Conservation (phyloP, 805 yeast genomes). For the Ogataea parapolymorpha region DNA sequence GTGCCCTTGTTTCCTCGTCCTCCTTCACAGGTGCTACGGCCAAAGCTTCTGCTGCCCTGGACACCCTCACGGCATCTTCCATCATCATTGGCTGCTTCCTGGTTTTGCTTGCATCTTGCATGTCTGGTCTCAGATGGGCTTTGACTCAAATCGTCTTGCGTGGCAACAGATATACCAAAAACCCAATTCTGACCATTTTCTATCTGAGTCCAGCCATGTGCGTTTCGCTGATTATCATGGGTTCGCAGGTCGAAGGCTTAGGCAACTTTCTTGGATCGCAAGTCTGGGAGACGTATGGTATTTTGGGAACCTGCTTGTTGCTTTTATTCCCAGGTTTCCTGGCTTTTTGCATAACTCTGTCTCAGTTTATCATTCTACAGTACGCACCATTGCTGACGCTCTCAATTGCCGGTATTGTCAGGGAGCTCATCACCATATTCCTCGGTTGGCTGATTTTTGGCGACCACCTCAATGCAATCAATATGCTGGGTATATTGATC, state of each 20-base stretch:
- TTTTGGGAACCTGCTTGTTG: constrained; percentile 48
- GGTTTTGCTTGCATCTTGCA: constrained; percentile 68
- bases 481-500: constrained; percentile 63
- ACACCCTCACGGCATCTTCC: constrained; percentile 14
- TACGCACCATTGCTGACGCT: constrained; percentile 79
- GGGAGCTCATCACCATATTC: constrained; percentile 77
- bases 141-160: constrained; percentile 76
- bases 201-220: constrained; percentile 82
- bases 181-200: constrained; percentile 77
- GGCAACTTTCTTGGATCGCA: constrained; percentile 43
- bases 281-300: constrained; percentile 59
- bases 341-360: constrained; percentile 81
- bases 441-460: constrained; percentile 65
- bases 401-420: constrained; percentile 86
- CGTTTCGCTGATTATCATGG: constrained; percentile 52
- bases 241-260: constrained; percentile 71
- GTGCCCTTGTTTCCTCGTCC: not conserved
- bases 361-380: constrained; percentile 76
- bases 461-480: constrained; percentile 62
- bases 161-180: constrained; percentile 51
- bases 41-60: constrained; percentile 9
- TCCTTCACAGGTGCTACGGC: constrained; percentile 7
- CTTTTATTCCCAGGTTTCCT: constrained; percentile 73
- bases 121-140: constrained; percentile 90
- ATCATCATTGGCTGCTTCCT: constrained; percentile 58